These are phyloP conservation scores for Ulmus americana DNA, from an alignment of 331 rosid species.

Conservation along the genomic window DNA sequence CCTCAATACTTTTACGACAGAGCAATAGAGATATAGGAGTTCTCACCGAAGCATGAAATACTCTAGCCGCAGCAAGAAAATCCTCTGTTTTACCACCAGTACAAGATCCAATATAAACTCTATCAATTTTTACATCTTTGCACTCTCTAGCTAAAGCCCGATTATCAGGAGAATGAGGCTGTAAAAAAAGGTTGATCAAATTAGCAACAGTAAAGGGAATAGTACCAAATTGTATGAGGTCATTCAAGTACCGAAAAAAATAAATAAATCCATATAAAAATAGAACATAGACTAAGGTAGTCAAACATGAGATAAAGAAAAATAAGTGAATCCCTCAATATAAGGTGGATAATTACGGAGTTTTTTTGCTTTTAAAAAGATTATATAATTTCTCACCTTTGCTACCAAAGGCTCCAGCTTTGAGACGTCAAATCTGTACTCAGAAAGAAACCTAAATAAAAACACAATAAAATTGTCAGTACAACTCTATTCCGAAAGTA, in stretches of 20 bases:
- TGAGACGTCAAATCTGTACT: conserved; percentile 80
- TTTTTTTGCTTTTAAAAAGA: neutral
- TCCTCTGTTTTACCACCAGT: conserved; percentile 97
- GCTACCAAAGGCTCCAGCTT: conserved; percentile 95
- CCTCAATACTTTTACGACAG: neutral
- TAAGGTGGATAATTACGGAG: neutral
- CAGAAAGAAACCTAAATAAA: conserved; percentile 70
- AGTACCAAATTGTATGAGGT: neutral
- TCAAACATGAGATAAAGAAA: neutral
- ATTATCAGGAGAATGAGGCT: conserved; percentile 99
- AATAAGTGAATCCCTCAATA: neutral
- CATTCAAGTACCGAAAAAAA: neutral
- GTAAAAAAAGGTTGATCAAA: conserved; percentile 25
- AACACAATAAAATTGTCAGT: conserved; percentile 20
- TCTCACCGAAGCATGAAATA: conserved; percentile 76
- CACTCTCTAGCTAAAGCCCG: conserved; percentile 95
- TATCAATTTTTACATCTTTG: conserved; percentile 90
- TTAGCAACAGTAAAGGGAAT: conserved; percentile 6
- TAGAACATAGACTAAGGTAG: neutral
- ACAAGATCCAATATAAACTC: conserved; percentile 95
- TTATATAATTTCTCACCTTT: conserved; percentile 44
- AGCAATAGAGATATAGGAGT: conserved; percentile 21
- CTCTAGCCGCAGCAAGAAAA: conserved; percentile 85
- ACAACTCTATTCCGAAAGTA: neutral
- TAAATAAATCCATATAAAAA: neutral